These are phyloP conservation scores for Dendrothele bispora DNA, from an alignment of 768 basidiomycete species.

Conservation along the genomic window DNA sequence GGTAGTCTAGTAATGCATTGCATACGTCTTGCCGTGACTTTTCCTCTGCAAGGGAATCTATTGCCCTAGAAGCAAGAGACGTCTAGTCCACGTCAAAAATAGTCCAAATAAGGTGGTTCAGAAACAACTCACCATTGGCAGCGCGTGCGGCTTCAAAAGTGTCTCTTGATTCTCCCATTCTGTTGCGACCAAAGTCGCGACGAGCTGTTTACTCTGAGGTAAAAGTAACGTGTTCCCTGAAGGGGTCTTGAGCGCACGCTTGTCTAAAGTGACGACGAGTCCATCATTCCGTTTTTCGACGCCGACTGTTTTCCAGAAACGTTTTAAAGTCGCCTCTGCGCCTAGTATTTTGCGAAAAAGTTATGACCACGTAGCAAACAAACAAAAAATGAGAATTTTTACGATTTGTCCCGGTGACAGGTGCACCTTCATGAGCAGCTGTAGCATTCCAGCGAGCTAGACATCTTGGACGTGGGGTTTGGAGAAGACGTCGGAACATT, in stretches of 20 bases:
- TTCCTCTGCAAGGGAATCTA: constrained; percentile 71
- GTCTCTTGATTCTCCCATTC: constrained; percentile 96
- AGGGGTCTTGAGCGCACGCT: constrained; percentile 85
- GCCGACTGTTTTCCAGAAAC: constrained; percentile 95
- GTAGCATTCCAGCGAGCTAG: constrained; percentile 25
- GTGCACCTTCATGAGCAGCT: constrained; percentile 42
- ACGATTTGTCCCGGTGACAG: constrained; percentile 68
- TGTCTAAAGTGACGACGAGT: constrained; percentile 73
- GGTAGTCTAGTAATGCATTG: constrained; percentile 71
- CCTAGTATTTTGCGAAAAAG: constrained; percentile 44
- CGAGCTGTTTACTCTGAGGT: constrained; percentile 65
- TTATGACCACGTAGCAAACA: not conserved
- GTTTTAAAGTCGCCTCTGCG: constrained; percentile 80
- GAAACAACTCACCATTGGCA: constrained; percentile 74
- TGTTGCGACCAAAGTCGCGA: constrained; percentile 84
- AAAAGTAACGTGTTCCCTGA: constrained; percentile 73
- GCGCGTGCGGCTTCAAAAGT: constrained; percentile 82
- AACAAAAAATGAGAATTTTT: constrained; percentile 18
- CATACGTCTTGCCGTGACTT: constrained; percentile 61
- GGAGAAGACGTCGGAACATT: no score
- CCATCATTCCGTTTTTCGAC: constrained; percentile 52
- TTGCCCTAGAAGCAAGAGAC: constrained; percentile 84
- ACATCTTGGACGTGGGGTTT: no score
- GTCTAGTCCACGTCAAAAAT: constrained; percentile 54
- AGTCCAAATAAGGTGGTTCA: constrained; percentile 8